Evolutionary conservation across 371 early-diverging fungal genomes (phyloP).

Genomic region (Fennellomyces sp.): DNA sequence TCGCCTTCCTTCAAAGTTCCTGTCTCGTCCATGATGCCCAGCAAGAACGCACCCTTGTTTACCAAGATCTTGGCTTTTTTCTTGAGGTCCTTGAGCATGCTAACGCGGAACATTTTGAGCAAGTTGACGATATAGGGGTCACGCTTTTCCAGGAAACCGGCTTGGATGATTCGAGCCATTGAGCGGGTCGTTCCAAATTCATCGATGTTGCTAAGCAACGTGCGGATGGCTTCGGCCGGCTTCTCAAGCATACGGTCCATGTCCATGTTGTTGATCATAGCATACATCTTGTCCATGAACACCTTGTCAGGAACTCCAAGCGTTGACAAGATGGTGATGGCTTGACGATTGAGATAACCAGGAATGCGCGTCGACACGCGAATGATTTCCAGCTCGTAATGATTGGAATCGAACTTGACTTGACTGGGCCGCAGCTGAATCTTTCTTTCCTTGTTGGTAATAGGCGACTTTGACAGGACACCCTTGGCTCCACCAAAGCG

Average conservation of each 20-base stretch:
- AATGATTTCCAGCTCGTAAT: constrained; percentile 66
- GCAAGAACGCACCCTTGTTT: constrained; percentile 64
- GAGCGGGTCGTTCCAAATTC: constrained; percentile 56
- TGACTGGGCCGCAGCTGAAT: constrained; percentile 70
- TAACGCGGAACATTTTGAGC: constrained; percentile 56
- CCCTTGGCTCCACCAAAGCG: constrained; percentile 87
- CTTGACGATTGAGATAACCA: constrained; percentile 75
- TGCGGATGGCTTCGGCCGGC: constrained; percentile 47
- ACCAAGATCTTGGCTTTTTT: constrained; percentile 73
- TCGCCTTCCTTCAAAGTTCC: constrained; percentile 64
- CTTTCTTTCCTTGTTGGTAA: constrained; percentile 20
- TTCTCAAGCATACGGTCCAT: constrained; percentile 49
- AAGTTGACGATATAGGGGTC: constrained; percentile 66
- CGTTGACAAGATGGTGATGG: constrained; percentile 67
- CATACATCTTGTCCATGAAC: constrained; percentile 52
- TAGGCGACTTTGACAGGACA: constrained; percentile 46
- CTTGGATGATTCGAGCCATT: constrained; percentile 56
- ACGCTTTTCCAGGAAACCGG: constrained; percentile 55
- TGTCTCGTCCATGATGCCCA: constrained; percentile 85
- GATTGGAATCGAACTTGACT: constrained; percentile 67
- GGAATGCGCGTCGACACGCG: constrained; percentile 57
- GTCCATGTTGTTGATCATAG: constrained; percentile 46
- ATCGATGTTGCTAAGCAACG: constrained; percentile 54
- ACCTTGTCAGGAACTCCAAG: constrained; percentile 66
- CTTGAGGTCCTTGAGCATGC: constrained; percentile 63